Evolutionary conservation across 768 basidiomycete species (phyloP), one percentile per base, ranked within the genome.

Genomic region (Clavaria fumosa): DNA sequence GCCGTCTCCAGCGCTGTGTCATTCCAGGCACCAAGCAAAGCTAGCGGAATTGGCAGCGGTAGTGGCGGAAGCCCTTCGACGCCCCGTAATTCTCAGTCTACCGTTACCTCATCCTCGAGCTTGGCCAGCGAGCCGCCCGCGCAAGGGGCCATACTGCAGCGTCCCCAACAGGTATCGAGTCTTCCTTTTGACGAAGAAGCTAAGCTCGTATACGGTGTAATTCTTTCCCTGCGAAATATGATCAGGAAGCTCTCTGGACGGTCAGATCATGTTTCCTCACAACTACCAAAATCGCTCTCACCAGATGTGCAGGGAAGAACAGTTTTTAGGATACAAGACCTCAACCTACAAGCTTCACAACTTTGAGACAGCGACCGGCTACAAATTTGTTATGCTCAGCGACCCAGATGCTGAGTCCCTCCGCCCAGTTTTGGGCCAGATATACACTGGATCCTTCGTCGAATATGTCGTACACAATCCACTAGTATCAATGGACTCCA

Each of bases 141-240:
- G n/a, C n/a, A n/a, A n/a, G n/a, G n/a, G n/a, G n/a, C n/a, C n/a
- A n/a, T n/a, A n/a, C n/a, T n/a, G n/a, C n/a, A n/a, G n/a, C n/a
- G n/a, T n/a, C n/a, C n/a, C n/a, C n/a, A n/a, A n/a, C n/a, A n/a
- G n/a, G n/a, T n/a, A n/a, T n/a, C 72, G 3, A 74, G 70, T 12
- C 62, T 99, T 14, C 66, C 93, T 4, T 97, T 99, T 47, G 95
- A 99, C 51, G 95, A 99, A 55, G 93, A 99, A 56, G 79, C 80
- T 1, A 99, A 99, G 53, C 69, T 99, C 43, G 91, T 99, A 0
- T 99, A 97, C 53, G 95, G 95, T 39, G 85, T 99, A 38, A 67
- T 97, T 10, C 63, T 96, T 30, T 90, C 86, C 5, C 53, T 99
- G 47, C 62, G 88, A 38, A 90, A 88, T 56, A 93, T 97, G 90